Percentiles rank a stretch among this genome's conserved stretches.
These are phyloP conservation scores for Yamadazyma buinensis DNA, from an alignment of 1,139 yeast species.

Conservation along the genomic window DNA sequence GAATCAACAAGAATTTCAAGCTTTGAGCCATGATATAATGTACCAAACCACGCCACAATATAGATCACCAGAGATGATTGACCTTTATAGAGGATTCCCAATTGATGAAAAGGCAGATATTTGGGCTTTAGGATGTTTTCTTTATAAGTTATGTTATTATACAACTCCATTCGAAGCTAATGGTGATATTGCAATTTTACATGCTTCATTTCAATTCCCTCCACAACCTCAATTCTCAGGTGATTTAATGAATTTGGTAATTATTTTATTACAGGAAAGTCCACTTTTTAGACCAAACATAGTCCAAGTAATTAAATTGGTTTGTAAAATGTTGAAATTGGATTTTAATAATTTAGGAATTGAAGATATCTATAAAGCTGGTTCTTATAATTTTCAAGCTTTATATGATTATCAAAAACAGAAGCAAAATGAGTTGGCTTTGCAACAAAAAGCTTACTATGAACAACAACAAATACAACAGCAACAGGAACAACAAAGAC, in stretches of 20 bases:
- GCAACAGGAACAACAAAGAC: slow-evolving; percentile 21
- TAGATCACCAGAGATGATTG: slow-evolving; percentile 95
- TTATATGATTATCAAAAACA: slow-evolving; percentile 43
- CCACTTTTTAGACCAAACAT: slow-evolving; percentile 85
- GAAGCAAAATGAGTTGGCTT: slow-evolving; percentile 32
- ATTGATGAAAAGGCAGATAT: slow-evolving; percentile 93
- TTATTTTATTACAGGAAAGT: slow-evolving; percentile 75
- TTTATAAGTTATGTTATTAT: slow-evolving; percentile 88
- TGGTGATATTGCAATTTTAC: slow-evolving; percentile 71
- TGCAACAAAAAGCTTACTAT: slow-evolving; percentile 34
- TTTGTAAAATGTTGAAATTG: slow-evolving; percentile 28
- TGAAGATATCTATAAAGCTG: slow-evolving; percentile 37
- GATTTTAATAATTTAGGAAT: slow-evolving; percentile 26
- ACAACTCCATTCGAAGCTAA: slow-evolving; percentile 87
- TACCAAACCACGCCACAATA: slow-evolving; percentile 97
- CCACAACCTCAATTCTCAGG: slow-evolving; percentile 53
- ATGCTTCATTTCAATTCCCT: slow-evolving; percentile 63
- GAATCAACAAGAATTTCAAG: slow-evolving; percentile 60
- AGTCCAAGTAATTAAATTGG: slow-evolving; percentile 53
- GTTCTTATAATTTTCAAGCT: slow-evolving; percentile 43
- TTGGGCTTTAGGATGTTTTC: slow-evolving; percentile 93
- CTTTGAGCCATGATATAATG: slow-evolving; percentile 76
- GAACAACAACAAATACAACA: slow-evolving; percentile 23
- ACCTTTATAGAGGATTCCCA: slow-evolving; percentile 76
- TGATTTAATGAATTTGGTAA: slow-evolving; percentile 65